A percentile compares a stretch with the other conserved stretches of the same genome.
phyloP scores from a whole-genome alignment of 768 basidiomycete species.

The Astraeus odoratus region DNA sequence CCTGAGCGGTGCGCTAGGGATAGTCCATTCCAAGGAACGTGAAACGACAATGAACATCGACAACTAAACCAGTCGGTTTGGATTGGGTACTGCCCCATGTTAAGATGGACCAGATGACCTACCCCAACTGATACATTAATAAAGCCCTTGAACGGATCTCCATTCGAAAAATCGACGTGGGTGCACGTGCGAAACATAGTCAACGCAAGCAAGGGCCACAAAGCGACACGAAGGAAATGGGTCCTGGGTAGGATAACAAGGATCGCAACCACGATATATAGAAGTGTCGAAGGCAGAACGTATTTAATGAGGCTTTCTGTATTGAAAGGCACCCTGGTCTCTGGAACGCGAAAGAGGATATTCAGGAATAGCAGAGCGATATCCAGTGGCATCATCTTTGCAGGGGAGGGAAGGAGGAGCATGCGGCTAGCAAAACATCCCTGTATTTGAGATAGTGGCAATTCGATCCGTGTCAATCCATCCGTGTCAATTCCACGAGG shows the following conservation, averaged over 20 bases:
- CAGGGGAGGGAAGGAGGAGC: too few relatives aligned
- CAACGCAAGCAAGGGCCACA: slow-evolving; percentile 41
- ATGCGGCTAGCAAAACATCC: too few relatives aligned
- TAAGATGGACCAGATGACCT: slow-evolving; percentile 1
- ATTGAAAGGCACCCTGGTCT: too few relatives aligned
- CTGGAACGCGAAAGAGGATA: too few relatives aligned
- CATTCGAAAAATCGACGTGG: slow-evolving; percentile 6
- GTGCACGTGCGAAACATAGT: slow-evolving; percentile 32
- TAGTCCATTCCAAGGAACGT: slow-evolving; percentile 15
- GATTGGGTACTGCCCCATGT: neutral
- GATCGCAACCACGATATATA: slow-evolving; percentile 45
- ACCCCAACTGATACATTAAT: slow-evolving; percentile 10
- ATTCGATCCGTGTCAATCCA: too few relatives aligned
- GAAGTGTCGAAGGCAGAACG: slow-evolving; percentile 35
- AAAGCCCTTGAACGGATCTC: neutral
- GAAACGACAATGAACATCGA: slow-evolving; percentile 6
- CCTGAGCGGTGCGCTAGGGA: slow-evolving; percentile 7
- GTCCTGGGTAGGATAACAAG: slow-evolving; percentile 45
- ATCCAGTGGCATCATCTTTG: too few relatives aligned
- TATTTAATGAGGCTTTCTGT: too few relatives aligned
- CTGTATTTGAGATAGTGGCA: too few relatives aligned
- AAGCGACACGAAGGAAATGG: slow-evolving; percentile 34
- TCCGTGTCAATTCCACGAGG: too few relatives aligned
- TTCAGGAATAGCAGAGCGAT: too few relatives aligned
- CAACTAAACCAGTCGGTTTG: slow-evolving; percentile 4